A percentile compares a stretch with the other conserved stretches of the same genome.
phyloP scores from a whole-genome alignment of 805 yeast species.

The Sugiyamaella boreocaroliniensis region DNA sequence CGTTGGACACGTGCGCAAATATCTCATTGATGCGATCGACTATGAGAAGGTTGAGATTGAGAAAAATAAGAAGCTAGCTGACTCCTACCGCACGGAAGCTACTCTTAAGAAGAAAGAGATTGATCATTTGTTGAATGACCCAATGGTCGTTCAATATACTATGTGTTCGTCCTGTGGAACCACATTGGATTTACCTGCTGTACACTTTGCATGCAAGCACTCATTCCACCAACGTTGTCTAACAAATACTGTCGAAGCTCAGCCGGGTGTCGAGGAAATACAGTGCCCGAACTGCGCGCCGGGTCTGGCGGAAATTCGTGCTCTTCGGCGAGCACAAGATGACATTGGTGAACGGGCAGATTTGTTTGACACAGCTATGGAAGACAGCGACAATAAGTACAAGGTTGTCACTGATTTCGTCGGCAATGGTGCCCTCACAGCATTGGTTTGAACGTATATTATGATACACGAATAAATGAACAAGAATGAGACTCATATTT shows the following conservation, averaged over 20 bases:
- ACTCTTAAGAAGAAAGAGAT: constrained; percentile 47
- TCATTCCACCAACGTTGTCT: constrained; percentile 80
- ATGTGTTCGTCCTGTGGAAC: constrained; percentile 60
- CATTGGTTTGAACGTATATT: not conserved
- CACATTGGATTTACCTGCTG: constrained; percentile 66
- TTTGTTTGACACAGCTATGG: constrained; percentile 52
- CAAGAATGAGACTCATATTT: not conserved
- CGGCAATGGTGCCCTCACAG: constrained; percentile 64
- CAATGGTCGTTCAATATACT: constrained; percentile 51
- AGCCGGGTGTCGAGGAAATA: constrained; percentile 18
- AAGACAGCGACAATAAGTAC: constrained; percentile 51
- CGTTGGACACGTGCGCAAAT: constrained; percentile 65
- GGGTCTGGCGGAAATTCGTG: constrained; percentile 60
- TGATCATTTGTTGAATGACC: constrained; percentile 42
- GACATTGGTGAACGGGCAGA: constrained; percentile 57
- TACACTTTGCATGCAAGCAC: constrained; percentile 82
- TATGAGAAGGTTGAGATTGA: constrained; percentile 55
- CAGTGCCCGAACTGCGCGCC: constrained; percentile 72
- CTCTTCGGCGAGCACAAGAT: constrained; percentile 52
- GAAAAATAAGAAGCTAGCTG: constrained; percentile 60
- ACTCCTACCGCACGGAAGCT: constrained; percentile 63
- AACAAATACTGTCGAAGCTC: constrained; percentile 5
- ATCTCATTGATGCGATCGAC: constrained; percentile 54
- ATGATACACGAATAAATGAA: not conserved
- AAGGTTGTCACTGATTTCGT: constrained; percentile 72